A percentile compares a stretch with the other conserved stretches of the same genome.
Conservation (phyloP, 192 early-diverging fungal species). For the Podila clonocystis region DNA sequence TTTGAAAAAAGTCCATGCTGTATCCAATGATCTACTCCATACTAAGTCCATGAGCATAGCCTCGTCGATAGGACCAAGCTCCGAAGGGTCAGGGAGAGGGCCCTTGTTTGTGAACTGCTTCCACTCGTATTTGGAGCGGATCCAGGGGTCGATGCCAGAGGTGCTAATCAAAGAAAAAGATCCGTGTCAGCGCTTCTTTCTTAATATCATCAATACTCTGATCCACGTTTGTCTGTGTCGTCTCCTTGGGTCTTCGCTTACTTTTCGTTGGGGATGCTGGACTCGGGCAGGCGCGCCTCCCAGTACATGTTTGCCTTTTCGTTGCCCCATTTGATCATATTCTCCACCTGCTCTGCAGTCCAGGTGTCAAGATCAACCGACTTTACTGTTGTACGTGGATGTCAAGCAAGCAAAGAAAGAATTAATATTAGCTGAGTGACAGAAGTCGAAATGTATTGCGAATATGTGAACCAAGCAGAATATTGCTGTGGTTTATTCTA, state of each 20-base stretch:
- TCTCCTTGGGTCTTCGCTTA: constrained; percentile 9
- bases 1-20: background rate
- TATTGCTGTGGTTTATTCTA: constrained; percentile 20
- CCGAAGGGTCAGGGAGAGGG: constrained; percentile 77
- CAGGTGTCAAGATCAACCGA: constrained; percentile 85
- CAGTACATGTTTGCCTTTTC: constrained; percentile 73
- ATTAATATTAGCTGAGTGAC: background rate
- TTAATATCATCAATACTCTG: background rate
- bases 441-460: constrained; percentile 3
- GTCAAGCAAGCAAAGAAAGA: background rate
- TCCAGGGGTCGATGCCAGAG: constrained; percentile 76
- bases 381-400: constrained; percentile 65
- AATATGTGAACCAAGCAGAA: background rate
- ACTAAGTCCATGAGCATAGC: constrained; percentile 32
- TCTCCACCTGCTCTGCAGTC: constrained; percentile 82
- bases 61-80: constrained; percentile 53
- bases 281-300: constrained; percentile 61
- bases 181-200: constrained; percentile 3
- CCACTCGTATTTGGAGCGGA: constrained; percentile 82
- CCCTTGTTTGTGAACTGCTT: constrained; percentile 80
- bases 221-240: background rate
- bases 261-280: constrained; percentile 63
- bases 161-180: background rate
- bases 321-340: constrained; percentile 86
- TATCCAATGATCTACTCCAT: background rate